Evolutionary conservation across 345 rosid genomes (phyloP).

Genomic region (Turnera subulata): DNA sequence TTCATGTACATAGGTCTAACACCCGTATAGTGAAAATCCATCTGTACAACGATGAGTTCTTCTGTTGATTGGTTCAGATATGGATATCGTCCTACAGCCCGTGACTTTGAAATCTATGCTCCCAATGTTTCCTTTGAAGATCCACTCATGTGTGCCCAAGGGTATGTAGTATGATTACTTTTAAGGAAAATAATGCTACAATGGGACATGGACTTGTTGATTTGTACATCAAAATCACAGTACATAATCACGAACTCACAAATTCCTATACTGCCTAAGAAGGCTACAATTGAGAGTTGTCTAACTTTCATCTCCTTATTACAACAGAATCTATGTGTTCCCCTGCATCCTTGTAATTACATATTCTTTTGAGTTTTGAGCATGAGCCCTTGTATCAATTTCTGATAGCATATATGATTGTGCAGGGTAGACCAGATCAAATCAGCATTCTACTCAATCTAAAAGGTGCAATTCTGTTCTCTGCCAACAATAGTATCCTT

Average conservation of each 20-base stretch:
- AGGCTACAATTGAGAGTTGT: too few species aligned
- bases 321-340: too few species aligned
- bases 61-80: conserved; percentile 45
- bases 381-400: not conserved
- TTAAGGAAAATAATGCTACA: not conserved
- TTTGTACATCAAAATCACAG: too few species aligned
- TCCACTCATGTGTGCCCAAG: conserved; percentile 85
- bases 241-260: too few species aligned
- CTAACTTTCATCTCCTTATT: too few species aligned
- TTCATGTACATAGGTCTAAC: too few species aligned
- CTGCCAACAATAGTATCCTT: not conserved
- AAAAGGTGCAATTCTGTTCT: conserved; percentile 43
- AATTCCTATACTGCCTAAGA: too few species aligned
- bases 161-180: conserved; percentile 41
- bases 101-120: conserved; percentile 79
- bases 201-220: too few species aligned
- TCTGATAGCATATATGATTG: conserved; percentile 2
- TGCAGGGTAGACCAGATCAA: conserved; percentile 85
- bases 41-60: conserved; percentile 1
- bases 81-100: conserved; percentile 54
- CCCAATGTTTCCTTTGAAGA: conserved; percentile 84
- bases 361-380: not conserved
- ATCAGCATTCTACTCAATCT: conserved; percentile 79
- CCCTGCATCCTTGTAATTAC: too few species aligned
- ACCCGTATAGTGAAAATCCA: too few species aligned